Evolutionary conservation across 495 filamentous ascomycete species (phyloP).

Genomic region (Penicillium canescens): DNA sequence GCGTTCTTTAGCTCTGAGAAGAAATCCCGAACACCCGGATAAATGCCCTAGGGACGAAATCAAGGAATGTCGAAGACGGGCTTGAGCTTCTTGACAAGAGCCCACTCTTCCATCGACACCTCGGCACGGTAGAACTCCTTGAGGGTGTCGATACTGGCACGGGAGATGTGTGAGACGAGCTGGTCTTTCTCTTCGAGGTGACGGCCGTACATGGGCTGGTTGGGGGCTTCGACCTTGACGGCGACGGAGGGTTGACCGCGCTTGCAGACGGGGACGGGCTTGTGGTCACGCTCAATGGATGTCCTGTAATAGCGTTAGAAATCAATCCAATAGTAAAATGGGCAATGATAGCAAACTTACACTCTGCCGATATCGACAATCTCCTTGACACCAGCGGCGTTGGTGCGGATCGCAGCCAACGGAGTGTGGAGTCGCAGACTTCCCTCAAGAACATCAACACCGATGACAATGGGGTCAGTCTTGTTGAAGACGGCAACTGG

Average conservation of each 20-base stretch:
- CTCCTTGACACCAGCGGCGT: slow-evolving; percentile 75
- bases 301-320: slow-evolving; percentile 51
- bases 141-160: slow-evolving; percentile 86
- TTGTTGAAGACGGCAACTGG: slow-evolving; percentile 98
- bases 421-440: slow-evolving; percentile 83
- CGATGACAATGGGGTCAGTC: slow-evolving; percentile 92
- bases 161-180: slow-evolving; percentile 84
- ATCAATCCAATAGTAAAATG: neutral
- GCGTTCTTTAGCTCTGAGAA: neutral
- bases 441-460: slow-evolving; percentile 93
- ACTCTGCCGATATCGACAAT: slow-evolving; percentile 87
- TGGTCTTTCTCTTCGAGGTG: slow-evolving; percentile 92
- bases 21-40: neutral
- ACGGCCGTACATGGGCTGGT: slow-evolving; percentile 93
- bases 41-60: slow-evolving; percentile 8
- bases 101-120: slow-evolving; percentile 93
- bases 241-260: slow-evolving; percentile 95
- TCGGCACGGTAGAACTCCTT: slow-evolving; percentile 95
- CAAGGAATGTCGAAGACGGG: slow-evolving; percentile 86
- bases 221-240: slow-evolving; percentile 93
- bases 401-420: slow-evolving; percentile 78
- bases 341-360: slow-evolving; percentile 57
- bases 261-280: slow-evolving; percentile 86
- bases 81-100: slow-evolving; percentile 89
- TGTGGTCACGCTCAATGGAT: slow-evolving; percentile 97